phyloP scores from a whole-genome alignment of 768 basidiomycete species.

The Lactarius vividus region DNA sequence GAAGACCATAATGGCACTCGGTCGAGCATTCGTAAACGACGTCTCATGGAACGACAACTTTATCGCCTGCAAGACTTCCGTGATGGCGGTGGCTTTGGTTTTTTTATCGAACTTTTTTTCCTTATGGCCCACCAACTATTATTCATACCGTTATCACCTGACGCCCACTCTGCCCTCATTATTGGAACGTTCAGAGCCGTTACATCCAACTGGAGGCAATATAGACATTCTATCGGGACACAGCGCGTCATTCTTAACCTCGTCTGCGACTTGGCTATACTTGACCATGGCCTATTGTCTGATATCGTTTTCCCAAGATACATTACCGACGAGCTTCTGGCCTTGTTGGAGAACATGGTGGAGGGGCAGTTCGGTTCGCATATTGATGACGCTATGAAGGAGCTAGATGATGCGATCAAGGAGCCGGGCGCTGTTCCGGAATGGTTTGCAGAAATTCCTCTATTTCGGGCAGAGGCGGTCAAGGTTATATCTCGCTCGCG shows the following conservation, averaged over 20 bases:
- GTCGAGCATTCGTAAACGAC: not conserved
- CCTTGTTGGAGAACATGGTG: slow-evolving; percentile 2
- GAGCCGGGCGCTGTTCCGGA: not conserved
- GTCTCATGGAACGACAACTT: not conserved
- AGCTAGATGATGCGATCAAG: not conserved
- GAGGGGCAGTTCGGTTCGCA: not conserved
- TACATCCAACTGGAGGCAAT: not conserved
- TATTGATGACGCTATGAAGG: not conserved
- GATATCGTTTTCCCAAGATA: not conserved
- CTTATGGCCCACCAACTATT: not conserved
- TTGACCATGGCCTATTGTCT: not conserved
- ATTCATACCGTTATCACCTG: not conserved
- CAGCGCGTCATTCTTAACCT: slow-evolving; percentile 31
- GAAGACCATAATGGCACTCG: not conserved
- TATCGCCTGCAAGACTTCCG: not conserved
- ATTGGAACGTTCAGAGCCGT: not conserved
- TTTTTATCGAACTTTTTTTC: not conserved
- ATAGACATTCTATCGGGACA: slow-evolving; percentile 8
- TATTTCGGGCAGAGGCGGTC: not conserved
- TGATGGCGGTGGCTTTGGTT: not conserved
- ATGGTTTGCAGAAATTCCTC: not conserved
- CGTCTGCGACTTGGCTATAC: slow-evolving; percentile 25
- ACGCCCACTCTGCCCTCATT: not conserved
- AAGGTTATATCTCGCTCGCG: not conserved
- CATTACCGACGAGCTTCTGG: slow-evolving; percentile 5